Percentiles rank a stretch among this genome's conserved stretches.
phyloP scores from a whole-genome alignment of 192 early-diverging fungal species.

The Phlyctochytrium arcticum region DNA sequence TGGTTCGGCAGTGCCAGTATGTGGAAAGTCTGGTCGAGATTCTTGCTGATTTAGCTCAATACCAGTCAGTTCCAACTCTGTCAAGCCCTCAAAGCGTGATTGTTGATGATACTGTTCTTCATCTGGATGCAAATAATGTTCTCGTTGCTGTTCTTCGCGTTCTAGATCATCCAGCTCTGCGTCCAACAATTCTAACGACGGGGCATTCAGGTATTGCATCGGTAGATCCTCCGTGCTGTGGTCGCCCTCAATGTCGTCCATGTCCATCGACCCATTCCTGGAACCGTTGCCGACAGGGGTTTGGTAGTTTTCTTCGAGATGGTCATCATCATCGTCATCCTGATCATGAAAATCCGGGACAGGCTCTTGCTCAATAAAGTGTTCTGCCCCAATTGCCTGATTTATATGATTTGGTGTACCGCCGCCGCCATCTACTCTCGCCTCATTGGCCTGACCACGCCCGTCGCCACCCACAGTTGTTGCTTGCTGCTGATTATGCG shows the following conservation, averaged over 20 bases:
- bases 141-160: background rate
- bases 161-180: slow-evolving; percentile 7
- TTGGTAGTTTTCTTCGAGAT: background rate
- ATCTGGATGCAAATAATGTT: background rate
- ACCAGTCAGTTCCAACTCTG: slow-evolving; percentile 9
- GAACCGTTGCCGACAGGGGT: background rate
- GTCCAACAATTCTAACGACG: slow-evolving; percentile 8
- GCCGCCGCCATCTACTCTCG: no score
- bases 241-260: background rate
- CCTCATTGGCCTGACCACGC: no score
- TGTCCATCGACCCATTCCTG: background rate
- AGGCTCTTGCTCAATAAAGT: background rate
- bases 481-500: no score
- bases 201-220: background rate
- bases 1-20: no score
- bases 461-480: no score
- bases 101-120: no score
- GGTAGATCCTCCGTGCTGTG: background rate
- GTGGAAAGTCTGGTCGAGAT: no score
- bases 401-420: background rate
- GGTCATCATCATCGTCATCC: background rate
- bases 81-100: slow-evolving; percentile 6
- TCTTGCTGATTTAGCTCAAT: background rate
- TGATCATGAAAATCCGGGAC: background rate
- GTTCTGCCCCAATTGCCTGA: background rate